phyloP scores from a whole-genome alignment of 352 stramenopile species.

The Phytophthora ramorum region DNA sequence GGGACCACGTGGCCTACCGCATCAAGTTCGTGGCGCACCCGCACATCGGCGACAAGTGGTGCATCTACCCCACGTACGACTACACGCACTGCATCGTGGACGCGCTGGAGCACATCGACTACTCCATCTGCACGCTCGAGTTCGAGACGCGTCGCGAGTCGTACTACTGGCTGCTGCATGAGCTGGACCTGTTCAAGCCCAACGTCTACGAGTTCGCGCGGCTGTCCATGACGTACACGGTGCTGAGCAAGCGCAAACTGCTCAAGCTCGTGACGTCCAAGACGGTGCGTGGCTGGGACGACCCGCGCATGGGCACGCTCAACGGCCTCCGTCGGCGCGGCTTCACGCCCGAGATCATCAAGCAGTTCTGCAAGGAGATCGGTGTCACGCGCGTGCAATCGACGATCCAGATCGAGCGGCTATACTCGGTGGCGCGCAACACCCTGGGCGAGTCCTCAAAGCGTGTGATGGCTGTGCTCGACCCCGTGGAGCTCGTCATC shows the following conservation, averaged over 20 bases:
- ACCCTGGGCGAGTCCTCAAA: slow-evolving; percentile 76
- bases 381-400: slow-evolving; percentile 88
- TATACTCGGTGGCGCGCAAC: slow-evolving; percentile 76
- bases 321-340: slow-evolving; percentile 92
- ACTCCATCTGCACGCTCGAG: slow-evolving; percentile 99
- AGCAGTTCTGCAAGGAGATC: slow-evolving; percentile 90
- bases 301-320: slow-evolving; percentile 98
- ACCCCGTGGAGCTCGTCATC: slow-evolving; percentile 78
- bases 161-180: slow-evolving; percentile 99
- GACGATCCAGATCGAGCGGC: slow-evolving; percentile 86
- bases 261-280: slow-evolving; percentile 97
- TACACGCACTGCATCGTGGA: slow-evolving; percentile 99
- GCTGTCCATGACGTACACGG: slow-evolving; percentile 98
- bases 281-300: slow-evolving; percentile 92
- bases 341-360: slow-evolving; percentile 86
- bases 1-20: slow-evolving; percentile 97
- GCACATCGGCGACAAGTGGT: slow-evolving; percentile 97
- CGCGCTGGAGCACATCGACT: slow-evolving; percentile 99
- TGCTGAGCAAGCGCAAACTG: slow-evolving; percentile 98
- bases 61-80: slow-evolving; percentile 99
- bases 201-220: slow-evolving; percentile 97
- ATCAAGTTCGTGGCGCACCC: slow-evolving; percentile 99
- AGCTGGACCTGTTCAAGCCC: slow-evolving; percentile 97
- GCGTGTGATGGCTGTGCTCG: slow-evolving; percentile 83
- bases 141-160: slow-evolving; percentile 98